Conservation (phyloP, 2,329 filamentous ascomycete species). For the Cytospora chrysosperma region DNA sequence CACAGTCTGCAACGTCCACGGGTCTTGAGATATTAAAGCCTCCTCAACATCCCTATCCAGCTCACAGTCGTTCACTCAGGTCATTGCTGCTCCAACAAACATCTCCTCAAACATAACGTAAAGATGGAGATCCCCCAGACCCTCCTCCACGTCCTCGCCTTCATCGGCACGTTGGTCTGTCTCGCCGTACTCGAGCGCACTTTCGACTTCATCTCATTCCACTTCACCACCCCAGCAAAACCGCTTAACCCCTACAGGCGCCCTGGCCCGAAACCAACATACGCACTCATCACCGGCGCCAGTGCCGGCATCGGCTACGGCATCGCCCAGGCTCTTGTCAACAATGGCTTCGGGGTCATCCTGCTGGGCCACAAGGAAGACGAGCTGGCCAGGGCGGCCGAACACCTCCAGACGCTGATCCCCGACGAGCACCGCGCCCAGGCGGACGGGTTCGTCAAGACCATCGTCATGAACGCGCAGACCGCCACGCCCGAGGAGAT, state of each 20-base stretch:
- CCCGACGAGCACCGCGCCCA: background rate
- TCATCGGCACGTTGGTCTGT: slow-evolving; percentile 27
- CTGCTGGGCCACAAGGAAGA: slow-evolving; percentile 33
- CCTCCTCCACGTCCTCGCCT: slow-evolving; percentile 8
- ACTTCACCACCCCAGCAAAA: slow-evolving; percentile 28
- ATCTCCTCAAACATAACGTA: background rate
- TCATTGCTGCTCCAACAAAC: too few species aligned
- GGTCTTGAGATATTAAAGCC: background rate
- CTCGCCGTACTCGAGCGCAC: slow-evolving; percentile 22
- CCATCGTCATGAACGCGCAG: slow-evolving; percentile 32
- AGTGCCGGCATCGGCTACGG: slow-evolving; percentile 38
- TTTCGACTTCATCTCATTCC: slow-evolving; percentile 26
- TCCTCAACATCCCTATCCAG: background rate
- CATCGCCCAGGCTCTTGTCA: slow-evolving; percentile 33
- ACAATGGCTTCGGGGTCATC: slow-evolving; percentile 37
- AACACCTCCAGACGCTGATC: slow-evolving; percentile 24
- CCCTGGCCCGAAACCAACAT: slow-evolving; percentile 26
- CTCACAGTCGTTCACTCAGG: background rate
- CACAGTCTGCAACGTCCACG: background rate
- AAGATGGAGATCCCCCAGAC: background rate
- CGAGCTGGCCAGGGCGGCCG: slow-evolving; percentile 32
- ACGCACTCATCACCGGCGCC: slow-evolving; percentile 36
- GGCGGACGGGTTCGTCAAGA: slow-evolving; percentile 30
- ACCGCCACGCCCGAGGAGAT: slow-evolving; percentile 32
- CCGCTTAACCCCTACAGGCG: slow-evolving; percentile 30